Base-by-base conservation (phyloP, 139 green algal species). In the Haematococcus sp. region DNA sequence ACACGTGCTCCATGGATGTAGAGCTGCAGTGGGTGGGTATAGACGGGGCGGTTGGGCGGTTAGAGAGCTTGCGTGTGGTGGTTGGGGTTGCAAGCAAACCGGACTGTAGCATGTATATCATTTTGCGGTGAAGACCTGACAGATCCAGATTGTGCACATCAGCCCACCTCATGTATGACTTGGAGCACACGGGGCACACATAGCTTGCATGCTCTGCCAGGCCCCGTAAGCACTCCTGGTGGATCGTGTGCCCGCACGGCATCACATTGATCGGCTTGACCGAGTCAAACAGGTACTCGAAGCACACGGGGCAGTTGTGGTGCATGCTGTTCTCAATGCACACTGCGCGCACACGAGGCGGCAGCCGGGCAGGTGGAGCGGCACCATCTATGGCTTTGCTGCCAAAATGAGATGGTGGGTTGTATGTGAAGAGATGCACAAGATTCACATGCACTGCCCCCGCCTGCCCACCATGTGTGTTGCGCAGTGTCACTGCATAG, bases 201-300 rank as follows among this genome's bases (percentile, higher is more conserved):
- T 70, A 84, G 31, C 63, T 80, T 20, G 56, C 30, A 74, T 87
- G 83, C 5, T 70, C 71, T 30, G 83, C 76, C 69, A 93, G 75
- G 17, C 82, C 77, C 44, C 73, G 75, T 17, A 81, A 71, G 63
- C 77, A 82, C 34, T 81, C 66, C 72, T 87, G 75, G 82, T 98
- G 94, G 44, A 98, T 95, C 31, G 92, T 97, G 86, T 98, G 94
- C 0, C 94, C 94, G 64, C 94, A 98, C 7, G 73, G 76, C 63
- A 98, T 87, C 56, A 98, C 93, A 22, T 83, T 88, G 60, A 93
- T 96, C 20, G 90, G 84, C 65, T 87, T 82, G 25, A 93, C 83
- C 33, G 75, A 90, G 76, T 98, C 94, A 78, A 98, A 98, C 55
- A 98, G 87, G 83, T 88, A 97, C 87, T 98, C 94, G 49, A 90